Evolutionary conservation across 2,329 filamentous ascomycete species (phyloP).

Genomic region (Chaetomiaceae sp.): DNA sequence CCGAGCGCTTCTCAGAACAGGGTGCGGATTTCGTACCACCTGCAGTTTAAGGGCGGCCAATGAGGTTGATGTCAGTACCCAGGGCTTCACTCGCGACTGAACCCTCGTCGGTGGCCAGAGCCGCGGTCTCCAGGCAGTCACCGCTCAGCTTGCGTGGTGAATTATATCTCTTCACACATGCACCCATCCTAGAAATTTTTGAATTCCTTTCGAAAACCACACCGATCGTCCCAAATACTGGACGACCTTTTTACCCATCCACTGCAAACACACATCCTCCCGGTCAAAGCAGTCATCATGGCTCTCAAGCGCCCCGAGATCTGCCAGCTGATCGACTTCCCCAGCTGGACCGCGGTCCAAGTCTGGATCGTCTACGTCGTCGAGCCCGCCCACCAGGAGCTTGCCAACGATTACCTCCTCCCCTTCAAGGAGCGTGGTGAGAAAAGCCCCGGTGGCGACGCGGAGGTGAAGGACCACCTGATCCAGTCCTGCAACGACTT

Average conservation of each 20-base stretch:
- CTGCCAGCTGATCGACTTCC: conserved; percentile 3
- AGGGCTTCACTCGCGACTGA: too few relatives aligned
- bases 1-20: too few relatives aligned
- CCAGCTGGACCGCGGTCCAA: conserved; percentile 7
- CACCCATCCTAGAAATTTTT: too few relatives aligned
- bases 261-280: neutral
- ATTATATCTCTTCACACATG: neutral
- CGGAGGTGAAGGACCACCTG: neutral
- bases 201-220: too few relatives aligned
- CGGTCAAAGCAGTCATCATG: neutral
- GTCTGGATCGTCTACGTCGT: neutral
- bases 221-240: too few relatives aligned
- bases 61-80: too few relatives aligned
- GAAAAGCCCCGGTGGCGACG: neutral
- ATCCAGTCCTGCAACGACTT: neutral
- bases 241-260: too few relatives aligned
- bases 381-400: neutral
- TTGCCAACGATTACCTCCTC: conserved; percentile 1
- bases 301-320: conserved; percentile 3
- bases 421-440: neutral
- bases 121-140: neutral
- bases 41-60: too few relatives aligned
- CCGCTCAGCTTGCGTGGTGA: neutral
- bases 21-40: too few relatives aligned
- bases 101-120: neutral